These are phyloP conservation scores for Cymodocea nodosa DNA, from an alignment of 116 monocot genomes.

Conservation along the genomic window DNA sequence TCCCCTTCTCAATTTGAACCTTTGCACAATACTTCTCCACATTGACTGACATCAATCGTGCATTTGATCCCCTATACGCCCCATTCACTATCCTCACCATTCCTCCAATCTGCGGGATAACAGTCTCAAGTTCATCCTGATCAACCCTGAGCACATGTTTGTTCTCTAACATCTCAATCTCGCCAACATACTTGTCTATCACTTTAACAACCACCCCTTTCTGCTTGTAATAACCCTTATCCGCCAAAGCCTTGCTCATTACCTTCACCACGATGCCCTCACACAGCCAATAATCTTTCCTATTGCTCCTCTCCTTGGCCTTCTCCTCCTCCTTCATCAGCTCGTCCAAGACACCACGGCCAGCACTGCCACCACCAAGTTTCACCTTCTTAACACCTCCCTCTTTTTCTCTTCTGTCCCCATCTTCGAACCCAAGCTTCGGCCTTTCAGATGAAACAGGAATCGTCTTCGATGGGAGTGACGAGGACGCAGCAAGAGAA, in stretches of 20 bases:
- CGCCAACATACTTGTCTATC: slow-evolving; percentile 79
- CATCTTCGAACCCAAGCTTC: slow-evolving; percentile 15
- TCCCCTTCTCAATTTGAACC: slow-evolving; percentile 87
- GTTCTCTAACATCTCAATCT: slow-evolving; percentile 85
- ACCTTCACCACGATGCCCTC: slow-evolving; percentile 91
- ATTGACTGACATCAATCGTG: slow-evolving; percentile 53
- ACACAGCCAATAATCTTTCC: slow-evolving; percentile 91
- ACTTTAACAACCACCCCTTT: slow-evolving; percentile 72
- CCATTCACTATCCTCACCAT: slow-evolving; percentile 90
- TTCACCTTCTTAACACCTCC: slow-evolving; percentile 18
- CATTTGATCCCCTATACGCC: slow-evolving; percentile 74
- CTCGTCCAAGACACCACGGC: slow-evolving; percentile 39
- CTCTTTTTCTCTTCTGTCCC: slow-evolving; percentile 16
- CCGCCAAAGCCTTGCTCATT: slow-evolving; percentile 70
- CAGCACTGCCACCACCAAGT: background rate
- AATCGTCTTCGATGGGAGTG: slow-evolving; percentile 1
- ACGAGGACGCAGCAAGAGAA: slow-evolving; percentile 18
- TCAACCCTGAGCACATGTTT: slow-evolving; percentile 82
- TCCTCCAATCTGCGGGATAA: slow-evolving; percentile 87
- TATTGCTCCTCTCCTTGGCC: slow-evolving; percentile 73
- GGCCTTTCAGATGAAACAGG: slow-evolving; percentile 5
- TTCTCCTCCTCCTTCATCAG: slow-evolving; percentile 95
- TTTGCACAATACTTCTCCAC: slow-evolving; percentile 65
- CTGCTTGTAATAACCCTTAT: slow-evolving; percentile 92
- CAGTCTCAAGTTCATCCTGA: slow-evolving; percentile 87